phyloP scores from a whole-genome alignment of 106 monocot genomes.

The Dioscorea zingiberensis region DNA sequence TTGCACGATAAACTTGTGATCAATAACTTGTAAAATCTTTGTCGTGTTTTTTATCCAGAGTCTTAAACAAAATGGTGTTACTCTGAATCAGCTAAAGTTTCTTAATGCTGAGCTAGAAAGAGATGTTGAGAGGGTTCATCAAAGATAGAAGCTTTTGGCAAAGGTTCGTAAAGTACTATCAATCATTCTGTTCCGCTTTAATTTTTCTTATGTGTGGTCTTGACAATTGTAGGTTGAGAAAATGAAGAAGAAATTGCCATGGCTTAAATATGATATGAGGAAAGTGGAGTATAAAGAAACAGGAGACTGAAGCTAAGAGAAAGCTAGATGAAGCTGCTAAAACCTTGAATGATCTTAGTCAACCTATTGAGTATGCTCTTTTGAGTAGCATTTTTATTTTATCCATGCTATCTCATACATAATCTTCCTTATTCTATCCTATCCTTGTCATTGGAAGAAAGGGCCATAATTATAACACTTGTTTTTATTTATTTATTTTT shows the following conservation, averaged over 20 bases:
- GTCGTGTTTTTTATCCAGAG: slow-evolving; percentile 22
- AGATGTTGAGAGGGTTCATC: slow-evolving; percentile 88
- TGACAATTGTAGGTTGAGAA: slow-evolving; percentile 58
- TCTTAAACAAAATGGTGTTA: slow-evolving; percentile 70
- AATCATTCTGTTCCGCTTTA: not conserved
- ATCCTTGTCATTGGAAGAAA: too few species aligned
- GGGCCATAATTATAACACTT: too few species aligned
- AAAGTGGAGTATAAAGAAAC: slow-evolving; percentile 65
- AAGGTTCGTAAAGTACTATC: slow-evolving; percentile 31
- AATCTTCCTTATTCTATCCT: too few species aligned
- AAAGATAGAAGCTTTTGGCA: slow-evolving; percentile 70
- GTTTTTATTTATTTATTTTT: too few species aligned
- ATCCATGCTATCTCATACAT: too few species aligned
- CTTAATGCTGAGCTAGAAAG: slow-evolving; percentile 96
- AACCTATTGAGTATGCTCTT: slow-evolving; percentile 79
- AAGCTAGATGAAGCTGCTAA: slow-evolving; percentile 69
- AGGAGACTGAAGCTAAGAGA: slow-evolving; percentile 61
- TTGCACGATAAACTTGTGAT: not conserved
- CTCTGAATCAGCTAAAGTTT: slow-evolving; percentile 79
- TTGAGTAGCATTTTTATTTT: not conserved
- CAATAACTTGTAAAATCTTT: too few species aligned
- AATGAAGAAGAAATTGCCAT: slow-evolving; percentile 96
- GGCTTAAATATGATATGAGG: slow-evolving; percentile 89
- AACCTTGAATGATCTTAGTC: slow-evolving; percentile 63
- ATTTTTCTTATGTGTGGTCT: not conserved